phyloP scores from a whole-genome alignment of 2,329 filamentous ascomycete species.

The Daldinia sp. region DNA sequence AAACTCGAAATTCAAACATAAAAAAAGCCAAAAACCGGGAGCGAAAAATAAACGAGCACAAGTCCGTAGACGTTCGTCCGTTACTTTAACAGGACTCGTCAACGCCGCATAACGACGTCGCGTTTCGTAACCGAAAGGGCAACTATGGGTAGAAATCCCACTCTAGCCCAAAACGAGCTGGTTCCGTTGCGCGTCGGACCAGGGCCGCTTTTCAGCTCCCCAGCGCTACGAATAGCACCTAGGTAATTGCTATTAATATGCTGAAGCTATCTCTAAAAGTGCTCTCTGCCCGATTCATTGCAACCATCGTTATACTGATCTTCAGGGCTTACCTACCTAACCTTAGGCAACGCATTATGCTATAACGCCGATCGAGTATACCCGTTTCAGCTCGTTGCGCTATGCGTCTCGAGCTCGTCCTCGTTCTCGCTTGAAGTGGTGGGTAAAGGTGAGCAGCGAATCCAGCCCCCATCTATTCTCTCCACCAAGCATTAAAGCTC shows the following conservation, averaged over 20 bases:
- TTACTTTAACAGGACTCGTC: not conserved
- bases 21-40: not conserved
- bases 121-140: not conserved
- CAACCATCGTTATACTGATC: not conserved
- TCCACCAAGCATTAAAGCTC: no score
- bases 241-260: not conserved
- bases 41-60: not conserved
- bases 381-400: not conserved
- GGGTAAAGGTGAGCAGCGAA: not conserved
- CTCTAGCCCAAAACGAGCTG: not conserved
- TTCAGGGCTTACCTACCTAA: not conserved
- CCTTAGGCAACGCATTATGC: not conserved
- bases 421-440: no score
- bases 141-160: constrained; percentile 1
- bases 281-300: not conserved
- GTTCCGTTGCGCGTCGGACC: not conserved
- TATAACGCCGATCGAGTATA: not conserved
- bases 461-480: no score
- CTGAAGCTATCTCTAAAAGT: not conserved
- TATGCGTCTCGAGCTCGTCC: not conserved
- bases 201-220: not conserved
- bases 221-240: no score
- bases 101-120: not conserved
- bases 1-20: not conserved
- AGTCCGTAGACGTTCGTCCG: not conserved